Base-by-base conservation (phyloP, 1,284 basidiomycete genomes). In the Neolentinus lepideus region DNA sequence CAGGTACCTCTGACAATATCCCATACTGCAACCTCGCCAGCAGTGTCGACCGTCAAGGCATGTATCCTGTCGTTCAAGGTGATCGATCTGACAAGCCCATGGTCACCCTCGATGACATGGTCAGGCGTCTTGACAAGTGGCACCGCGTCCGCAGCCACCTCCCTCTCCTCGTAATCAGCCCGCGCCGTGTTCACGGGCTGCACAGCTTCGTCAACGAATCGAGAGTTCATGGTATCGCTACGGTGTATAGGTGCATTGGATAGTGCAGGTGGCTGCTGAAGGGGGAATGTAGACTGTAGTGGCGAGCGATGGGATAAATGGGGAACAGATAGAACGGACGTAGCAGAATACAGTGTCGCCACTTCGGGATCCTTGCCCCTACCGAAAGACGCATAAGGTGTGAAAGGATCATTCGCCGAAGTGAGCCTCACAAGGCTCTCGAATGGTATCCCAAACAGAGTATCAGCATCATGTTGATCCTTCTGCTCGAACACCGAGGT, bases 61-160 rank as follows among this genome's bases (percentile, higher is more conserved):
- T 98, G 95, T 57, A 95, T 80, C 36, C 94, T 80, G 66, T 98
- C 94, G 69, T 95, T 98, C 50, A 99, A 75, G 58, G 94, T 77
- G 24, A 88, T 74, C 4, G 85, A 88, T 22, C 95, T 80, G 52
- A 97, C 87, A 11, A 98, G 79, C 3, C 97, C 96, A 56, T 84
- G 79, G 48, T 87, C 83, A 4, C 96, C 96, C 2, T 71, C 63
- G 51, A 98, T 88, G 10, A 90, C 70, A 52, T 83, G 80, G 62
- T 92, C 89, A 0, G 95, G 89, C 8, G 67, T 64, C 1, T 66
- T 57, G 3, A 80, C 78, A 10, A 85, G 65, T 2, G 94, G 92
- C 0, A 76, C 72, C 0, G 94, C 94, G 56, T 94, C 91, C 1
- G 80, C 78, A 0, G 89, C 89, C 4, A 94, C 75, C 59, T 97